Base-by-base conservation (phyloP, 495 filamentous ascomycete species). In the Lophiostoma macrostomum region DNA sequence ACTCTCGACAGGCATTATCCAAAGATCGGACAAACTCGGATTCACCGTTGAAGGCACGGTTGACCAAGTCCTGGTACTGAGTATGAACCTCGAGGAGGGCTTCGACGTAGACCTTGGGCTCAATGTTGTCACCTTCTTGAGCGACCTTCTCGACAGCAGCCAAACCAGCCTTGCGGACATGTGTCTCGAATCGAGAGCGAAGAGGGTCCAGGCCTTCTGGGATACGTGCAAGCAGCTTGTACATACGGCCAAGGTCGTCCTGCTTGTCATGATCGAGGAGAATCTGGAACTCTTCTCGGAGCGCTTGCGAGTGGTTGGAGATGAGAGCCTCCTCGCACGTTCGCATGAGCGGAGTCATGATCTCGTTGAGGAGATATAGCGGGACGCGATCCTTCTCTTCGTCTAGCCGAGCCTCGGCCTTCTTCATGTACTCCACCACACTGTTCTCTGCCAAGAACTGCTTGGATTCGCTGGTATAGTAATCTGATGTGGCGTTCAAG, bases 341-440 rank as follows among this genome's bases (percentile, higher is more conserved):
- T 58, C 90, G 90, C 72, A 88, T 94, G 47, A 99, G 74, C 23
- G 80, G 81, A 14, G 82, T 71, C 54, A 83, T 85, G 58, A 97
- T 96, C 66, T 99, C 93, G 8, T 78, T 78, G 53, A 96, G 89
- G 22, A 97, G 76, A 64, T 96, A 99, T 55, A 99, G 79, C 39
- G 85, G 82, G 6, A 97, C 94, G 29, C 91, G 90, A 53, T 89
- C 86, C 71, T 95, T 95, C 71, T 99, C 93, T 69, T 99, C 93
- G 1, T 85, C 77, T 37, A 99, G 71, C n/a, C 93, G 83, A 16
- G 83, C 72, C 70, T 97, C 94, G 13, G 93, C 94, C 66, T 99
- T 99, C 77, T 97, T 97, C 94, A 97, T 97, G 71, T 97, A 99
- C 65, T 99, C 93, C 24, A 99, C 91, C 5, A 97, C 90, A 58